These are phyloP conservation scores for Urtica urens DNA, from an alignment of 306 rosid genomes.

Conservation along the genomic window DNA sequence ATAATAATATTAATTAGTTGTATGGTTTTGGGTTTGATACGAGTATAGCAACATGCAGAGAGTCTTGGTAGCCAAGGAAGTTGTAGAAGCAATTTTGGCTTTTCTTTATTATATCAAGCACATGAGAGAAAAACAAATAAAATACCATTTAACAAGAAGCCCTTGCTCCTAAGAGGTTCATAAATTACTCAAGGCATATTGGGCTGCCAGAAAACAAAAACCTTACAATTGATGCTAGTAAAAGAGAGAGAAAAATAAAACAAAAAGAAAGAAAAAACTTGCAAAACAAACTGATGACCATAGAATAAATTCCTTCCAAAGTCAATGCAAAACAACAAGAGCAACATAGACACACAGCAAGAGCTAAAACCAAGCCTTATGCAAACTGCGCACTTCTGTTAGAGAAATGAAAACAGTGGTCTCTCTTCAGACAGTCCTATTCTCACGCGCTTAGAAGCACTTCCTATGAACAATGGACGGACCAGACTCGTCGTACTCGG, in stretches of 20 bases:
- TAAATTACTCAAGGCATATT: neutral
- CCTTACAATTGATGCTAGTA: no score
- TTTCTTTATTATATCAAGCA: neutral
- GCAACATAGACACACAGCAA: slow-evolving; percentile 34
- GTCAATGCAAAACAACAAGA: slow-evolving; percentile 41
- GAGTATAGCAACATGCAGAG: no score
- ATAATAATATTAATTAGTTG: no score
- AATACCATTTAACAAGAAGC: neutral
- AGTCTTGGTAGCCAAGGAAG: no score
- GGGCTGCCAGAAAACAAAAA: neutral
- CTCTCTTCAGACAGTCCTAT: slow-evolving; percentile 29
- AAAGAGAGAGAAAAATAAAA: no score
- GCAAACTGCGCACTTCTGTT: slow-evolving; percentile 30
- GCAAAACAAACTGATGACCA: neutral
- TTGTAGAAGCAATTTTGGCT: neutral
- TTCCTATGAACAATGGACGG: slow-evolving; percentile 98
- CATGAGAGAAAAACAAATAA: neutral
- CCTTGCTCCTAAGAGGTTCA: slow-evolving; percentile 2
- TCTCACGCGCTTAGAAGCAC: slow-evolving; percentile 60
- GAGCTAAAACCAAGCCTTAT: slow-evolving; percentile 32
- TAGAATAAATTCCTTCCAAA: slow-evolving; percentile 21
- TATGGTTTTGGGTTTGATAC: no score
- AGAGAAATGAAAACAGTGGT: slow-evolving; percentile 17
- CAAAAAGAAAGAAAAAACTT: no score
- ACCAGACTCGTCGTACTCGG: slow-evolving; percentile 94